Evolutionary conservation across 2,329 filamentous ascomycete species (phyloP).

Genomic region (Neonectria ditissima): DNA sequence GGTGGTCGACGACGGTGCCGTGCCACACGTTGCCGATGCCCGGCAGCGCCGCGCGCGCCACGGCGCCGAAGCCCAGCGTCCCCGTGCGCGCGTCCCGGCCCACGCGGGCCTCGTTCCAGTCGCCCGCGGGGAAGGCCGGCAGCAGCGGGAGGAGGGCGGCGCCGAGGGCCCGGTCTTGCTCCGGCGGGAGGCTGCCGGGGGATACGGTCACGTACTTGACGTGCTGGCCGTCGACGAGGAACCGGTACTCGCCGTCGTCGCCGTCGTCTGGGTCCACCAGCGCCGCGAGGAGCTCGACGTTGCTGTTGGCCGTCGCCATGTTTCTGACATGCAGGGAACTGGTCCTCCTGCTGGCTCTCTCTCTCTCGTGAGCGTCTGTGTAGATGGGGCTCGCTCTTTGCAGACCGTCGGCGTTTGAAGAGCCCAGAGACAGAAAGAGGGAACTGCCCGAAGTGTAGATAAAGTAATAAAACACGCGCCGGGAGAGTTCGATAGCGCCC

Average conservation of each 20-base stretch:
- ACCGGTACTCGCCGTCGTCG: constrained; percentile 52
- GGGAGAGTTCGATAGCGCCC: constrained; percentile 1
- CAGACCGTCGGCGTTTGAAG: background rate
- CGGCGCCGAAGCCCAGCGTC: constrained; percentile 45
- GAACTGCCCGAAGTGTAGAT: background rate
- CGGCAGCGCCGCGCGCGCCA: too few relatives aligned
- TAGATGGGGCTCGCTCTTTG: background rate
- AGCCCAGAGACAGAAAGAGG: background rate
- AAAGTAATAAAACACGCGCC: constrained; percentile 8
- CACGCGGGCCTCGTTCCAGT: constrained; percentile 56
- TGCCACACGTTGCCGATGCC: constrained; percentile 52
- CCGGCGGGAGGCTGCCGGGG: constrained; percentile 46
- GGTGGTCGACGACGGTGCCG: constrained; percentile 47
- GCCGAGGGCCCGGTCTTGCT: constrained; percentile 50
- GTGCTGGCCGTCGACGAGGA: constrained; percentile 50
- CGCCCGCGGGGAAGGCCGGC: constrained; percentile 52
- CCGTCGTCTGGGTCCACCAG: constrained; percentile 41
- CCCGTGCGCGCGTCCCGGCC: constrained; percentile 40
- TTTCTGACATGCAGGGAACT: background rate
- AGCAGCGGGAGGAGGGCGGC: constrained; percentile 49
- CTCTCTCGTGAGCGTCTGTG: too few relatives aligned
- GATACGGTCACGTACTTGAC: constrained; percentile 58
- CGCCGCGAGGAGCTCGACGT: constrained; percentile 43
- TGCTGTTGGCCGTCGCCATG: constrained; percentile 20
- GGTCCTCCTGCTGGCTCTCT: constrained; percentile 10